Evolutionary conservation across 257 asterid genomes (phyloP).

Genomic region (Leptodermis oblonga): DNA sequence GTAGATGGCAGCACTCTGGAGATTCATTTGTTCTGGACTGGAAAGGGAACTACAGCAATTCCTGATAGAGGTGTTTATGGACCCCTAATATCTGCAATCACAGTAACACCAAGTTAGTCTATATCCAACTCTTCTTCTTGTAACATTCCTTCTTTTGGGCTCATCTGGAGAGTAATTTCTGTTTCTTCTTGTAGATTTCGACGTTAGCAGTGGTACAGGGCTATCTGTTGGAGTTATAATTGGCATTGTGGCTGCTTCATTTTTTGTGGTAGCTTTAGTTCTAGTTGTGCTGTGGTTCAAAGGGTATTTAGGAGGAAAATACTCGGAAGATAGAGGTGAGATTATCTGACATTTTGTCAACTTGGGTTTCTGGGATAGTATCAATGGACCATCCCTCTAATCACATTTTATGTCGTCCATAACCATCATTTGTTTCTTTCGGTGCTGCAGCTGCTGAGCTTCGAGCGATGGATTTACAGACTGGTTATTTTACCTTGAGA

Average conservation of each 20-base stretch:
- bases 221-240: slow-evolving; percentile 62
- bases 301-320: slow-evolving; percentile 56
- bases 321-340: slow-evolving; percentile 54
- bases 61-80: slow-evolving; percentile 85
- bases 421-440: background rate
- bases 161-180: slow-evolving; percentile 8
- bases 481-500: slow-evolving; percentile 40
- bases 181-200: slow-evolving; percentile 45
- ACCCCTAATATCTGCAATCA: slow-evolving; percentile 84
- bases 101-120: slow-evolving; percentile 74
- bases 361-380: background rate
- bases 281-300: slow-evolving; percentile 48
- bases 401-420: background rate
- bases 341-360: background rate
- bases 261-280: slow-evolving; percentile 32
- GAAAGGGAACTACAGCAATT: slow-evolving; percentile 84
- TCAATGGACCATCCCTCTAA: background rate
- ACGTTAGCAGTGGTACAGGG: slow-evolving; percentile 40
- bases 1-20: slow-evolving; percentile 73
- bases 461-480: slow-evolving; percentile 38
- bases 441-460: slow-evolving; percentile 33
- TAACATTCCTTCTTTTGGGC: slow-evolving; percentile 5
- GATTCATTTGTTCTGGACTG: slow-evolving; percentile 91
- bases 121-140: slow-evolving; percentile 5
- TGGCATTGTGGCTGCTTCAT: slow-evolving; percentile 58